A percentile compares a stretch with the other conserved stretches of the same genome.
Conservation (phyloP, 352 stramenopile species). For the Aphanomyces stellatus region DNA sequence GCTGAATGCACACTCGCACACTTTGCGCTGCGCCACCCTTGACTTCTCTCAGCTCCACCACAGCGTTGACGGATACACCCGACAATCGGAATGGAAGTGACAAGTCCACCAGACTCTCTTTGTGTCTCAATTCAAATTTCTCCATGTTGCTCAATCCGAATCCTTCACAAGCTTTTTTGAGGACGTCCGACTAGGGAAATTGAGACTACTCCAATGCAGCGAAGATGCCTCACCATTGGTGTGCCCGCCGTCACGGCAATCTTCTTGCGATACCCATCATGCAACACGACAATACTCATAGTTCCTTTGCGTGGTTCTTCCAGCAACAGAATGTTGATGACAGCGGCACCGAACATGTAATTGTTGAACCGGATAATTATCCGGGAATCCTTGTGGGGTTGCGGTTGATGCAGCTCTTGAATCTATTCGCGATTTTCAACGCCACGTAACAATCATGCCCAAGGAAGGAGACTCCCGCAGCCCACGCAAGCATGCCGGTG, state of each 20-base stretch:
- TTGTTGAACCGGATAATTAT: background rate
- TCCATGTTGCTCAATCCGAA: slow-evolving; percentile 38
- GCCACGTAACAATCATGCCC: background rate
- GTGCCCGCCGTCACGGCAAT: slow-evolving; percentile 62
- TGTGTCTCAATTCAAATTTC: slow-evolving; percentile 59
- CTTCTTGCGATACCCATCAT: slow-evolving; percentile 60
- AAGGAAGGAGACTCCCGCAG: background rate
- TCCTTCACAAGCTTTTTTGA: slow-evolving; percentile 45
- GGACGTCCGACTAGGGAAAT: slow-evolving; percentile 56
- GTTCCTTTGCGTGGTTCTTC: too few relatives aligned
- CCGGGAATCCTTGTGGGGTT: background rate
- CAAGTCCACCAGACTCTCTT: slow-evolving; percentile 51
- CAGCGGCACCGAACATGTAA: background rate
- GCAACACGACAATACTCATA: slow-evolving; percentile 75
- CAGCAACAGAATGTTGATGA: background rate
- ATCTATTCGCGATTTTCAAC: too few relatives aligned
- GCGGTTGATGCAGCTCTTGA: background rate
- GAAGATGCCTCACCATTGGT: slow-evolving; percentile 45
- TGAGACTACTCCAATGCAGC: background rate
- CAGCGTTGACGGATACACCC: slow-evolving; percentile 77
- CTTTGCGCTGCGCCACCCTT: slow-evolving; percentile 10
- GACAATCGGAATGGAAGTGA: slow-evolving; percentile 80
- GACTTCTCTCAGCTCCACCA: slow-evolving; percentile 48
- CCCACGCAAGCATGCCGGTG: background rate
- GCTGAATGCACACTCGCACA: slow-evolving; percentile 75